phyloP scores from a whole-genome alignment of 495 filamentous ascomycete species.

The Friedmanniomyces simplex region DNA sequence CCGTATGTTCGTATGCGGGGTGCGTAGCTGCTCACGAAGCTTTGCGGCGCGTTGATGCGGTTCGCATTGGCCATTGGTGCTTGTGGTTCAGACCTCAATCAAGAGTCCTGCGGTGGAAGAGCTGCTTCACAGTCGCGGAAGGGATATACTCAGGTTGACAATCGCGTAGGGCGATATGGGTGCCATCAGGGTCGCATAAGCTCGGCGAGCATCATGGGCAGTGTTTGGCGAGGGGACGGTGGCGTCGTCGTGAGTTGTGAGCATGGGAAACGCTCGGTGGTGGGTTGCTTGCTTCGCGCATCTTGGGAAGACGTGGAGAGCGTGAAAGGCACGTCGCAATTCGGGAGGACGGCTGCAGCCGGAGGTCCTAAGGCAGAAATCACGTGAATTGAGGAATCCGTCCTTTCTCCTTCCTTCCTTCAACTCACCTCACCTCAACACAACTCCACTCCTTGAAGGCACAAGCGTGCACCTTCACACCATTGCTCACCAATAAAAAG shows the following conservation, averaged over 20 bases:
- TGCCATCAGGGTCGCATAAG: slow-evolving; percentile 6
- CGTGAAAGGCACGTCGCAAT: no score
- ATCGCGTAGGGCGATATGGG: slow-evolving; percentile 2
- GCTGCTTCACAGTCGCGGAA: slow-evolving; percentile 3
- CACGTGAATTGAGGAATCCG: no score
- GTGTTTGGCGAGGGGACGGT: neutral
- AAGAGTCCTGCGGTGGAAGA: slow-evolving; percentile 2
- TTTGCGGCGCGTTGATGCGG: slow-evolving; percentile 52
- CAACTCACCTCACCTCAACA: no score
- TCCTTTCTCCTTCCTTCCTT: no score
- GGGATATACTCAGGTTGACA: slow-evolving; percentile 2
- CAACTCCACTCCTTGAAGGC: no score
- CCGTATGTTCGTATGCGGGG: slow-evolving; percentile 82
- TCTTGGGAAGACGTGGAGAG: neutral
- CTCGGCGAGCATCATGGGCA: neutral
- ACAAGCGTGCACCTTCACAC: no score
- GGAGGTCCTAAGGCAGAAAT: no score
- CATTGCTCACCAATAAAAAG: no score
- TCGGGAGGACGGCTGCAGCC: no score
- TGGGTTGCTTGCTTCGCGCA: neutral
- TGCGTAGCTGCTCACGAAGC: slow-evolving; percentile 83
- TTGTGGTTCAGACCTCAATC: neutral
- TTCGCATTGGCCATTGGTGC: slow-evolving; percentile 17
- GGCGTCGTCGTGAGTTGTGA: no score
- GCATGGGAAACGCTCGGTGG: neutral